Evolutionary conservation across 2,329 filamentous ascomycete genomes (phyloP).

Genomic region (Colletotrichum phormii): DNA sequence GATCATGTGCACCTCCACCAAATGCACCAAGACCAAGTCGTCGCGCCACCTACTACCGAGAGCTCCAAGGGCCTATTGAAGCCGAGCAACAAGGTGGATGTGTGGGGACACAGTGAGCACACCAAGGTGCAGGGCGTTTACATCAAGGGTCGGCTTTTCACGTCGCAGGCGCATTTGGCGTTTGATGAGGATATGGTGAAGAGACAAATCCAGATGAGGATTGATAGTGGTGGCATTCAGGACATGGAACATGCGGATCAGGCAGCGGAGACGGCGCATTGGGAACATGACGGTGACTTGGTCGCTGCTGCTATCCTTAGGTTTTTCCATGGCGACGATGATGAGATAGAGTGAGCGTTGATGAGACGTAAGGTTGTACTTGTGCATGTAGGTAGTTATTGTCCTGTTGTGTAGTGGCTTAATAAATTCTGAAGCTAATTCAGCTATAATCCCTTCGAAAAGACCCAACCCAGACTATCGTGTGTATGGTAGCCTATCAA

Average conservation of each 20-base stretch:
- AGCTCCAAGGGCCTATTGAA: slow-evolving; percentile 53
- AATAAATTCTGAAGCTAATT: too few species aligned
- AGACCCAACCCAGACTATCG: too few species aligned
- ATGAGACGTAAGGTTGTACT: neutral
- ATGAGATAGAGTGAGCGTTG: slow-evolving; percentile 46
- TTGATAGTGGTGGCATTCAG: slow-evolving; percentile 71
- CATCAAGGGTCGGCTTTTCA: slow-evolving; percentile 70
- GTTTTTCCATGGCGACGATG: slow-evolving; percentile 62
- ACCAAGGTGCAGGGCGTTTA: slow-evolving; percentile 84
- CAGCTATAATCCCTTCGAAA: too few species aligned
- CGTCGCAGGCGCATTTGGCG: slow-evolving; percentile 84
- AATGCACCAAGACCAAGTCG: slow-evolving; percentile 84
- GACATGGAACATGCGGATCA: slow-evolving; percentile 70
- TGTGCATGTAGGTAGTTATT: too few species aligned
- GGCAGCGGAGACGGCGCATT: slow-evolving; percentile 69
- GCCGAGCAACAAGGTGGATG: slow-evolving; percentile 55
- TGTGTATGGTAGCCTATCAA: too few species aligned
- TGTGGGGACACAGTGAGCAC: slow-evolving; percentile 72
- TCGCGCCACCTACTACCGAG: slow-evolving; percentile 66
- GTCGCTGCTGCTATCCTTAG: slow-evolving; percentile 76
- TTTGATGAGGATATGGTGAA: slow-evolving; percentile 77
- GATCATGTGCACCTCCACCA: slow-evolving; percentile 72
- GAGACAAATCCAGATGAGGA: slow-evolving; percentile 70
- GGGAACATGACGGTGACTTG: slow-evolving; percentile 76
- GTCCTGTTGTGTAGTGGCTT: too few species aligned